phyloP scores from a whole-genome alignment of 768 basidiomycete species.

The Boletus subcaerulescens region DNA sequence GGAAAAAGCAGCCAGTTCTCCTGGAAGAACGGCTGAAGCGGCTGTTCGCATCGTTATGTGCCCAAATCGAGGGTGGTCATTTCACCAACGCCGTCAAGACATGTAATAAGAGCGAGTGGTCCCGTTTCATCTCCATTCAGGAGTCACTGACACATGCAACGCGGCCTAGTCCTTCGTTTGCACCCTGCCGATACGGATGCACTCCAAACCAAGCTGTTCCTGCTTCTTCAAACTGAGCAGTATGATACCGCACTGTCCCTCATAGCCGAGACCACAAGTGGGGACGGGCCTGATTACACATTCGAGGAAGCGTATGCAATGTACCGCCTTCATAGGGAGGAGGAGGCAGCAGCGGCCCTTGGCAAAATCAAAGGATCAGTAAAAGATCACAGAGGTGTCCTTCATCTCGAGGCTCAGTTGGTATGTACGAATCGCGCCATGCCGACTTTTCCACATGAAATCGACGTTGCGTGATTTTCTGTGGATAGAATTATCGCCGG shows the following conservation, averaged over 20 bases:
- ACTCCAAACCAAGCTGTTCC: conserved; percentile 78
- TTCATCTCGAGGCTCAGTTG: conserved; percentile 86
- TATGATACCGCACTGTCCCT: conserved; percentile 68
- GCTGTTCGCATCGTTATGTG: conserved; percentile 74
- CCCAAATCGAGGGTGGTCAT: conserved; percentile 89
- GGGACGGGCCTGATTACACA: conserved; percentile 21
- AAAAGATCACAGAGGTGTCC: conserved; percentile 54
- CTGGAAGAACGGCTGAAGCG: conserved; percentile 42
- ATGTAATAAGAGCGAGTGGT: conserved; percentile 79
- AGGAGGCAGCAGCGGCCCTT: conserved; percentile 59
- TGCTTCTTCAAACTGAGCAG: conserved; percentile 84
- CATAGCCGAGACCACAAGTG: conserved; percentile 32
- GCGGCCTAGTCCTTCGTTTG: conserved; percentile 61
- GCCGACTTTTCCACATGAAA: conserved; percentile 20
- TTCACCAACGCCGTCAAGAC: conserved; percentile 85
- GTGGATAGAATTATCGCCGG: conserved; percentile 67
- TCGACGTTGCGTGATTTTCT: conserved; percentile 12
- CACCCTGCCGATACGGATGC: conserved; percentile 70
- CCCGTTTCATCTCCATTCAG: conserved; percentile 19
- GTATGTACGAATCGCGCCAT: conserved; percentile 42
- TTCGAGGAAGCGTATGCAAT: conserved; percentile 82
- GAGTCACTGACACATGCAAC: conserved; percentile 17
- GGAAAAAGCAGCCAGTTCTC: conserved; percentile 21
- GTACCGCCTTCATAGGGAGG: conserved; percentile 78
- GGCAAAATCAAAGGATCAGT: conserved; percentile 43